Base-by-base conservation (phyloP, 2,329 filamentous ascomycete species). In the Rugonectria rugulosa region DNA sequence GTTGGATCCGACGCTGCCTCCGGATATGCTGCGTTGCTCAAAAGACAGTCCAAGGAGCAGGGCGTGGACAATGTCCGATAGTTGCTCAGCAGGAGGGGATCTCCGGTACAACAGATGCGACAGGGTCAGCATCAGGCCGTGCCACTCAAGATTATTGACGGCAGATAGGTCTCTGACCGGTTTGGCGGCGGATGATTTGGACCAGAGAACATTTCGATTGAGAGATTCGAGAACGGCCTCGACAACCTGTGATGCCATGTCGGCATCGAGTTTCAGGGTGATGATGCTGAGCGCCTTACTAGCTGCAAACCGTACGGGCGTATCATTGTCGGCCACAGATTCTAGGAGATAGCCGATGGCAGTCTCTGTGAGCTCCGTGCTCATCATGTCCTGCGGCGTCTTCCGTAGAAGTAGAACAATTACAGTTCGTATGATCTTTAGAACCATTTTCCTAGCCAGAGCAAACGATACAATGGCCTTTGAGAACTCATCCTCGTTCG, bases 271-370 rank as follows among this genome's bases (percentile, higher is more conserved):
- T 62, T 90, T 93, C 45, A 96, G 78, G 0, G 93, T 89, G 62
- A 98, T 87, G 48, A 96, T 83, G 72, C 92, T 96, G 38, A 98
- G 83, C 4, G 92, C 90, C 75, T 99, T 99, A 72, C 92, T 97
- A 17, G 94, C 91, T 26, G 94, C 90, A 65, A 97, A 85, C 31
- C 95, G 83, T 11, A 99, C 93, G 1, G 92, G 92, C 0, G 93
- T 97, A 67, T 98, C 93, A 57, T 91, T 90, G 71, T 99, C 95
- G 2, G 87, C 87, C 1, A 98, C 78, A 11, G 84, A 82, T 56
- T 91, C 88, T 3, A 99, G 81, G 3, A 97, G 81, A 66, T 90
- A 87, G 49, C 92, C 90, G 63, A 99, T 92, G 5, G 90, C 85
- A 24, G 88, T 88, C 74, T 98, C 94, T 14, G 96, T 73, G 70